These are phyloP conservation scores for Ustilago lituana DNA, from an alignment of 1,284 basidiomycete species.

Conservation along the genomic window DNA sequence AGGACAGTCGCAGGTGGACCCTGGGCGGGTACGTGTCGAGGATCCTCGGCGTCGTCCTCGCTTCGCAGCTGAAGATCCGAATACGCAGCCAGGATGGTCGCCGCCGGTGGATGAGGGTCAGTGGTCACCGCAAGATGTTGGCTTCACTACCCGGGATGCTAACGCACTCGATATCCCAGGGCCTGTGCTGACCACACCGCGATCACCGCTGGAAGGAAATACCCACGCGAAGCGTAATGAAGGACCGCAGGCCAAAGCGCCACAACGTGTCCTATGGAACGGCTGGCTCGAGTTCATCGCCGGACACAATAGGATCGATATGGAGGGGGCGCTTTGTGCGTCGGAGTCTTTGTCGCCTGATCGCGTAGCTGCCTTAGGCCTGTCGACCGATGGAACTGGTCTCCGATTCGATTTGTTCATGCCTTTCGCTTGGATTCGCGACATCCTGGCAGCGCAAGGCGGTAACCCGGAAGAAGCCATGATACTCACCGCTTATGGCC, in stretches of 20 bases:
- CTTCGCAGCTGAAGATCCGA: background rate
- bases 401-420: conserved; percentile 25
- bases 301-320: conserved; percentile 10
- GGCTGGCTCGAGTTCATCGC: conserved; percentile 17
- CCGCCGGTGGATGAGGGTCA: conserved; percentile 3
- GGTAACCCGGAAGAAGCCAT: conserved; percentile 10
- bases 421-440: conserved; percentile 32
- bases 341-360: conserved; percentile 4
- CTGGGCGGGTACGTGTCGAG: conserved; percentile 3
- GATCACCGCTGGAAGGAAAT: conserved; percentile 13
- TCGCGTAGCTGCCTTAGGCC: conserved; percentile 12
- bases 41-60: conserved; percentile 28
- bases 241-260: background rate
- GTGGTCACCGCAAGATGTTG: conserved; percentile 8
- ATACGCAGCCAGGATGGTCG: conserved; percentile 1
- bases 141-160: background rate
- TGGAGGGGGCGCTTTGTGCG: conserved; percentile 18
- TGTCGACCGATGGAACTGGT: conserved; percentile 3
- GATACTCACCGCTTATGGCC: conserved; percentile 21
- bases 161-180: conserved; percentile 1
- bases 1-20: background rate
- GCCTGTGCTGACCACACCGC: background rate
- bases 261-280: conserved; percentile 4
- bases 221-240: background rate
- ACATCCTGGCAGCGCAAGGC: conserved; percentile 10